phyloP scores from a whole-genome alignment of 2,329 filamentous ascomycete species.

The Epicoccum nigrum region DNA sequence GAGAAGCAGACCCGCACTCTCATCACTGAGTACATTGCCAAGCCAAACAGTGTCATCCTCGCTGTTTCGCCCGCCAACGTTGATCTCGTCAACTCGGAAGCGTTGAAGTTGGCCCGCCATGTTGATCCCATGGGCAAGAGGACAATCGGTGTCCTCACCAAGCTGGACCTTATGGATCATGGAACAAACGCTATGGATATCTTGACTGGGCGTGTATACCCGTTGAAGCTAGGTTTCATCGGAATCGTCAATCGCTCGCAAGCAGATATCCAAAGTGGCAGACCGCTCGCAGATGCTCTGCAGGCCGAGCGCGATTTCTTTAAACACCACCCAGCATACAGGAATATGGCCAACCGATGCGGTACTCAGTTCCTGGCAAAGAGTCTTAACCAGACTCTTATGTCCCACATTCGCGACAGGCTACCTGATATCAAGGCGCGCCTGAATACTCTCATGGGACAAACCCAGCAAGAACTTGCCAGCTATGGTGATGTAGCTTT shows the following conservation, averaged over 20 bases:
- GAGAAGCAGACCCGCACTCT: slow-evolving; percentile 97
- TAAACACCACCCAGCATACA: slow-evolving; percentile 93
- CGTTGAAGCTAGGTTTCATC: slow-evolving; percentile 95
- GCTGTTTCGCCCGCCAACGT: slow-evolving; percentile 97
- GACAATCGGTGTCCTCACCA: slow-evolving; percentile 96
- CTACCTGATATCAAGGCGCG: slow-evolving; percentile 97
- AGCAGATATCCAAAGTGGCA: slow-evolving; percentile 95
- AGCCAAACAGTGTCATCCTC: slow-evolving; percentile 97
- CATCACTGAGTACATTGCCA: slow-evolving; percentile 97
- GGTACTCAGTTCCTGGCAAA: slow-evolving; percentile 94
- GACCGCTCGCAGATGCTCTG: slow-evolving; percentile 90
- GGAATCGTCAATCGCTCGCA: slow-evolving; percentile 98
- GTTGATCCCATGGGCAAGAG: slow-evolving; percentile 92
- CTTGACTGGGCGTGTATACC: slow-evolving; percentile 94
- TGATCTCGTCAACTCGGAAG: slow-evolving; percentile 97
- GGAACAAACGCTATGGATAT: slow-evolving; percentile 98
- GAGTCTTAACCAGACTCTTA: slow-evolving; percentile 91
- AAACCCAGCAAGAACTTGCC: slow-evolving; percentile 96
- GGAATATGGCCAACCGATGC: slow-evolving; percentile 92
- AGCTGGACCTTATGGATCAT: slow-evolving; percentile 98
- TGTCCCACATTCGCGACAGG: slow-evolving; percentile 94
- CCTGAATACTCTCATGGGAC: slow-evolving; percentile 98
- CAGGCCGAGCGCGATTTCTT: slow-evolving; percentile 94
- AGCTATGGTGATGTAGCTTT: slow-evolving; percentile 99
- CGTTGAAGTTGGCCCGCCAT: slow-evolving; percentile 93